These are phyloP conservation scores for Aspergillus caelatus DNA, from an alignment of 2,329 filamentous ascomycete species.

Conservation along the genomic window DNA sequence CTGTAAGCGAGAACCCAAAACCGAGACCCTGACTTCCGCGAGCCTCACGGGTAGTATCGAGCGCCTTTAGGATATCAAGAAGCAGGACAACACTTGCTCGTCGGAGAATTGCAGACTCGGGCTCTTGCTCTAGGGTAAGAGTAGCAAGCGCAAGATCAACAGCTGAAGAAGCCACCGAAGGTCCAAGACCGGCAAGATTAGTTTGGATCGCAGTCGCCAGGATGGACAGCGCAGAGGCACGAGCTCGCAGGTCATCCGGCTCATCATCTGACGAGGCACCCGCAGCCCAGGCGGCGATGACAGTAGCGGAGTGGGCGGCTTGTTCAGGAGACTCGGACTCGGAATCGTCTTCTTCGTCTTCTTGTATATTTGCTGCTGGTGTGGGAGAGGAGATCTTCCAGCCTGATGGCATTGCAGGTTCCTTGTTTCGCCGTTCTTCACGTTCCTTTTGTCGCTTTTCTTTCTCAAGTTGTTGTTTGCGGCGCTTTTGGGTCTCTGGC, in stretches of 20 bases:
- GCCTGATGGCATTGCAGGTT: constrained; percentile 29
- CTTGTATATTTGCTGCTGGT: constrained; percentile 10
- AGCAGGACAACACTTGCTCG: constrained; percentile 45
- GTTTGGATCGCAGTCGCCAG: constrained; percentile 45
- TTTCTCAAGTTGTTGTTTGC: constrained; percentile 31
- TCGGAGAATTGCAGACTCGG: constrained; percentile 45
- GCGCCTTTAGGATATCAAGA: constrained; percentile 44
- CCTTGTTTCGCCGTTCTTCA: constrained; percentile 31
- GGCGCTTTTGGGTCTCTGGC: constrained; percentile 36
- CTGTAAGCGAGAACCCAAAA: constrained; percentile 43
- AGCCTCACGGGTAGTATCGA: constrained; percentile 39
- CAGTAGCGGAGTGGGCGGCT: constrained; percentile 36
- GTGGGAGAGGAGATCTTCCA: constrained; percentile 32
- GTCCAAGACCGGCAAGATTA: constrained; percentile 43
- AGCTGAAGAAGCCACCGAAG: constrained; percentile 36
- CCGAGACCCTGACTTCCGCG: constrained; percentile 34
- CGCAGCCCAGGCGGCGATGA: constrained; percentile 45
- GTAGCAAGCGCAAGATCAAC: constrained; percentile 45
- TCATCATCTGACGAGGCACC: constrained; percentile 40
- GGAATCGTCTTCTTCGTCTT: constrained; percentile 31
- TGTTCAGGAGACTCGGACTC: constrained; percentile 41
- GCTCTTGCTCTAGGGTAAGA: constrained; percentile 38
- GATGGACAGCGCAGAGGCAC: constrained; percentile 48
- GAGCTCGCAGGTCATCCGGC: constrained; percentile 47
- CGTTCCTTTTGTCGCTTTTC: constrained; percentile 30